phyloP scores from a whole-genome alignment of 345 rosid genomes.

The Clarkia xantiana region DNA sequence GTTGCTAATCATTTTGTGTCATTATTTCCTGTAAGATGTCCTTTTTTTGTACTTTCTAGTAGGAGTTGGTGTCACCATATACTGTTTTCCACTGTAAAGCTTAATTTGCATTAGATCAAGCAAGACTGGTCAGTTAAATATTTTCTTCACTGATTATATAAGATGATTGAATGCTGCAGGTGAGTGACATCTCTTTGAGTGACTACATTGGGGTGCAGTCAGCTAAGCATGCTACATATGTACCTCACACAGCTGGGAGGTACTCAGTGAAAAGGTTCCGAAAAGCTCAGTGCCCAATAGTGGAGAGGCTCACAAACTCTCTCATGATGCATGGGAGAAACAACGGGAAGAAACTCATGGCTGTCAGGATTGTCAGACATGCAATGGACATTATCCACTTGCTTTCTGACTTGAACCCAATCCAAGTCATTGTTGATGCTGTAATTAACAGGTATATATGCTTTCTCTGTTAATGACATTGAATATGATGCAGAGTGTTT shows the following conservation, averaged over 20 bases:
- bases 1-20: no score
- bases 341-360: slow-evolving; percentile 88
- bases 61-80: no score
- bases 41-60: no score
- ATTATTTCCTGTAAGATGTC: no score
- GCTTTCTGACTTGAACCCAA: slow-evolving; percentile 66
- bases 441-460: slow-evolving; percentile 59
- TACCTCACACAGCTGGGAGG: slow-evolving; percentile 92
- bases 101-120: no score
- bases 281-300: slow-evolving; percentile 92
- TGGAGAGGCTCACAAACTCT: slow-evolving; percentile 88
- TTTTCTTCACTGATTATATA: not conserved
- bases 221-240: slow-evolving; percentile 72
- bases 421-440: slow-evolving; percentile 85
- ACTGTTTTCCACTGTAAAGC: no score
- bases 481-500: not conserved
- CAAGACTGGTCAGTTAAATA: not conserved
- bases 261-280: slow-evolving; percentile 89
- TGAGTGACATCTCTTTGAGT: slow-evolving; percentile 46
- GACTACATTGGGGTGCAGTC: slow-evolving; percentile 69
- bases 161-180: slow-evolving; percentile 20
- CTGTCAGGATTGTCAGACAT: slow-evolving; percentile 68
- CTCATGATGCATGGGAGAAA: slow-evolving; percentile 95
- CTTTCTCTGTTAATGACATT: not conserved
- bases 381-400: slow-evolving; percentile 93